phyloP scores from a whole-genome alignment of 2,329 filamentous ascomycete species.

The Exophiala sp. region DNA sequence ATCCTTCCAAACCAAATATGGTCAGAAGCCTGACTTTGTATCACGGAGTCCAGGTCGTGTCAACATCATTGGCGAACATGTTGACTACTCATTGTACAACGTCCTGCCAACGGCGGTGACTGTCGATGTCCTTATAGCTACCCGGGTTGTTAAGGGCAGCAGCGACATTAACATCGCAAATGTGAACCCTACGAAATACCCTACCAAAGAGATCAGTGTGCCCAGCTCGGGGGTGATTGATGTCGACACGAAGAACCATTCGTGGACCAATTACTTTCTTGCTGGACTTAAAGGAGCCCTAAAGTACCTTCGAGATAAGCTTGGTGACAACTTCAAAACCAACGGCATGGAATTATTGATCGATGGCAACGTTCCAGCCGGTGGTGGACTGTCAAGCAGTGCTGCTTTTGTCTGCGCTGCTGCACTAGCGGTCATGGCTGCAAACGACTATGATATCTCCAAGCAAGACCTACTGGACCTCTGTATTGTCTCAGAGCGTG shows the following conservation, averaged over 20 bases:
- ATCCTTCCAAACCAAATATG: conserved; percentile 68
- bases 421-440: conserved; percentile 80
- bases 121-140: conserved; percentile 84
- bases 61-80: conserved; percentile 98
- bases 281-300: conserved; percentile 80
- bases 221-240: conserved; percentile 60
- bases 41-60: conserved; percentile 89
- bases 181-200: conserved; percentile 70
- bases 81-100: conserved; percentile 96
- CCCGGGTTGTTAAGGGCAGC: conserved; percentile 51
- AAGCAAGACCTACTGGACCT: conserved; percentile 91
- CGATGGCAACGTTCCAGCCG: conserved; percentile 86
- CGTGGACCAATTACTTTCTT: conserved; percentile 99
- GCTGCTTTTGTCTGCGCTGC: conserved; percentile 91
- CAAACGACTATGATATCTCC: conserved; percentile 78
- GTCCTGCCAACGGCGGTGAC: conserved; percentile 94
- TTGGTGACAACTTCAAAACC: conserved; percentile 60
- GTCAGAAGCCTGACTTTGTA: conserved; percentile 71
- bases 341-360: conserved; percentile 82
- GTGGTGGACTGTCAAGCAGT: conserved; percentile 88
- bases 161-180: conserved; percentile 73
- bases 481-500: conserved; percentile 88
- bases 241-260: conserved; percentile 79
- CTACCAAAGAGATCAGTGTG: conserved; percentile 69
- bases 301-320: conserved; percentile 67